Percentiles rank a stretch among this genome's conserved stretches.
Evolutionary conservation across 2,329 filamentous ascomycete genomes (phyloP).

Genomic region (Penicillium italicum): DNA sequence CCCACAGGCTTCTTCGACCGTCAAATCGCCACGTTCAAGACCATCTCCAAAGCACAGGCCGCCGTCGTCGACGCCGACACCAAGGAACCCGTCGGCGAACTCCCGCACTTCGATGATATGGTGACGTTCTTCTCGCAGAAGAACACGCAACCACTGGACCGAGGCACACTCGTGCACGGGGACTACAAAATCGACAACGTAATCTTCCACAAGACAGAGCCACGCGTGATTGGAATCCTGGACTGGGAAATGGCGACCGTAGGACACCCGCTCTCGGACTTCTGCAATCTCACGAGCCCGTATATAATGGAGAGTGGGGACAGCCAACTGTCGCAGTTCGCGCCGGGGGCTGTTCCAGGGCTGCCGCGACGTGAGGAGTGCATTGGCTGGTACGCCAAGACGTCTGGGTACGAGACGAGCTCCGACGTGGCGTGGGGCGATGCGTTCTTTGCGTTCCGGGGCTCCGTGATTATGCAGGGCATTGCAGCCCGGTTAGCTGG

Average conservation of each 20-base stretch:
- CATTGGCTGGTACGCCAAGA: conserved; percentile 63
- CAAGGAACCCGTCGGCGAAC: conserved; percentile 68
- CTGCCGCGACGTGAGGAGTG: conserved; percentile 59
- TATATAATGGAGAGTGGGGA: conserved; percentile 37
- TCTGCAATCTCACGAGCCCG: conserved; percentile 67
- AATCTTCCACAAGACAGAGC: conserved; percentile 84
- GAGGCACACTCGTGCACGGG: conserved; percentile 79
- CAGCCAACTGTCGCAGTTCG: conserved; percentile 51
- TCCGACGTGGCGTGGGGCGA: conserved; percentile 60
- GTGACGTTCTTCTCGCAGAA: conserved; percentile 72
- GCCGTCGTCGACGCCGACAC: conserved; percentile 72
- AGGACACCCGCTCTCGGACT: conserved; percentile 89
- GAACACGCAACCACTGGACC: conserved; percentile 68
- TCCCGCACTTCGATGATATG: conserved; percentile 80
- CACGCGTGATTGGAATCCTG: conserved; percentile 83
- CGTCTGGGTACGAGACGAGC: conserved; percentile 67
- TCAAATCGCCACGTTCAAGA: conserved; percentile 77
- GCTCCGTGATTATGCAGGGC: conserved; percentile 70
- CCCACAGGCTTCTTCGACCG: conserved; percentile 75
- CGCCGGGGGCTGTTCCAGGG: conserved; percentile 62
- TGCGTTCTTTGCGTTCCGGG: conserved; percentile 59
- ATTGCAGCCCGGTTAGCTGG: conserved; percentile 84
- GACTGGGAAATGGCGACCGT: conserved; percentile 99
- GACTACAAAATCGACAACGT: conserved; percentile 96
- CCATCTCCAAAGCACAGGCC: conserved; percentile 75